These are phyloP conservation scores for Schrenkiella parvula DNA, from an alignment of 345 rosid species.

Conservation along the genomic window DNA sequence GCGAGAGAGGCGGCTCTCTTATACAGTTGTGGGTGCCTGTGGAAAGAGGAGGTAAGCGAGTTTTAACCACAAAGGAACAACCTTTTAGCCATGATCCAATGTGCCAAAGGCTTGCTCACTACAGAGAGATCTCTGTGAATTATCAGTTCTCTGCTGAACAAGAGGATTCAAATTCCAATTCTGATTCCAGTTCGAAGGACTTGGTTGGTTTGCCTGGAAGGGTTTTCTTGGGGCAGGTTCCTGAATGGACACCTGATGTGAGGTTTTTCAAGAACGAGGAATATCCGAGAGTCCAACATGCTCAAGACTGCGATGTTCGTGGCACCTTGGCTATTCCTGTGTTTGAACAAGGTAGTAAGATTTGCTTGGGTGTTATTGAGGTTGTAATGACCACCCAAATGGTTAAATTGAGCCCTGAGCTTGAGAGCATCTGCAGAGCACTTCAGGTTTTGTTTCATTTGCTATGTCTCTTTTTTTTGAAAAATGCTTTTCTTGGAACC, in stretches of 20 bases:
- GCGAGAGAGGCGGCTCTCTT: conserved; percentile 67
- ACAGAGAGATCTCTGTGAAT: conserved; percentile 70
- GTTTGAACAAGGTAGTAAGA: conserved; percentile 78
- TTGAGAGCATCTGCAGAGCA: conserved; percentile 81
- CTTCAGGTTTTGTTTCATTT: conserved; percentile 58
- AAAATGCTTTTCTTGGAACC: not conserved
- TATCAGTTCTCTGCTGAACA: conserved; percentile 68
- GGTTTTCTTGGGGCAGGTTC: conserved; percentile 75
- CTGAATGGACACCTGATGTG: conserved; percentile 98
- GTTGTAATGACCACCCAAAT: conserved; percentile 72
- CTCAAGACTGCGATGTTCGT: conserved; percentile 68
- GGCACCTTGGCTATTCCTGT: conserved; percentile 93
- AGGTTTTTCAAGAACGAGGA: conserved; percentile 83
- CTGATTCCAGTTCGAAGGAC: conserved; percentile 43
- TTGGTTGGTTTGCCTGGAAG: conserved; percentile 74
- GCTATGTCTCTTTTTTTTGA: not conserved
- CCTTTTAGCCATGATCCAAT: conserved; percentile 63
- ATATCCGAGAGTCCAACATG: conserved; percentile 66
- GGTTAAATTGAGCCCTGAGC: conserved; percentile 61
- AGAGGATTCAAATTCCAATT: conserved; percentile 27
- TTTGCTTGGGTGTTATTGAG: conserved; percentile 91
- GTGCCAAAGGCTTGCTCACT: conserved; percentile 58
- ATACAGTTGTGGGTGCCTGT: conserved; percentile 94
- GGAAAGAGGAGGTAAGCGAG: conserved; percentile 52
- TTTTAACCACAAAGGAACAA: conserved; percentile 66